Base-by-base conservation (phyloP, 495 filamentous ascomycete genomes). In the Parmelia sp. region DNA sequence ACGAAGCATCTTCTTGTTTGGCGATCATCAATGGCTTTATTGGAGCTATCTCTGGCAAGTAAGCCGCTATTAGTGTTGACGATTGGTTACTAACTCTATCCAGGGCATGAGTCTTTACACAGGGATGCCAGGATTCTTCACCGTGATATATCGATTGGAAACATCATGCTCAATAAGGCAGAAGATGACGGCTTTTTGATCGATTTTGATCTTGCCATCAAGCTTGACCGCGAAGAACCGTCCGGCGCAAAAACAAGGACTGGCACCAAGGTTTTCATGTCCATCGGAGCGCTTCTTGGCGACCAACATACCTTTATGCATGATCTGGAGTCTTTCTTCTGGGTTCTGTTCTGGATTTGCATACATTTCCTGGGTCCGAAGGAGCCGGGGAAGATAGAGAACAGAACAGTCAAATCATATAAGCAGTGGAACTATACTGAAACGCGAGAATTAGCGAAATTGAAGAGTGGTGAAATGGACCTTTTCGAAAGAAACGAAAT, bases 281-380 rank as follows among this genome's bases (percentile, higher is more conserved):
- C 69, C 21, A 75, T 74, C 53, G 70, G 69, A 11, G 58, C 49
- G 11, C 65, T 74, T 23, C 58, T 69, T 23, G 66, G 70, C 17
- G 68, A 74, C 58, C 45, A 47, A 60, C 66, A 71, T 61, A 71
- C 63, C 47, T 71, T 68, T 42, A 73, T 72, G 59, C 69, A 74
- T 40, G 68, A 74, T 23, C 74, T 84, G 19, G 78, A 84, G 71
- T 83, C 76, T 31, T 82, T 84, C 69, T 83, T 83, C 66, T 83
- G 75, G 76, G 79, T 84, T 29, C 62, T 83, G 0, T 82, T 80
- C 62, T 80, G 74, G 76, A 77, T 82, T 57, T 80, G 72, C 65
- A 74, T 81, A 35, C 73, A 81, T 57, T 76, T n/a, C n/a, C n/a
- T n/a, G n/a, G n/a, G n/a, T n/a, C n/a, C n/a, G n/a, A n/a, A n/a